These are phyloP conservation scores for Barnettozyma botsteinii DNA, from an alignment of 805 yeast genomes.

Conservation along the genomic window DNA sequence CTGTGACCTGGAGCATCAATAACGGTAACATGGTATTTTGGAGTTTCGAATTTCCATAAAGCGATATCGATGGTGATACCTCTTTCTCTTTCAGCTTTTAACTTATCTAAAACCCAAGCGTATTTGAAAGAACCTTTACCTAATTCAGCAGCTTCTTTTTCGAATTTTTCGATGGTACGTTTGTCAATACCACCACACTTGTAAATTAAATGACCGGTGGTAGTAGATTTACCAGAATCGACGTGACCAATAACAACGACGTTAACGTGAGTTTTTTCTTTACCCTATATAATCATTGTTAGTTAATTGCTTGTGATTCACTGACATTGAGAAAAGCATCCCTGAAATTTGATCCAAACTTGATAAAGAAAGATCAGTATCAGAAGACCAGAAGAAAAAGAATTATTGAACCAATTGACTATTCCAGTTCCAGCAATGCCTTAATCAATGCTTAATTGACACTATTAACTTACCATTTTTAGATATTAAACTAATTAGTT, in stretches of 20 bases:
- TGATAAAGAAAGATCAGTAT: background rate
- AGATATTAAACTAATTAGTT: slow-evolving; percentile 1
- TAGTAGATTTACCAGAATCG: slow-evolving; percentile 98
- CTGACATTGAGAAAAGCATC: too few relatives aligned
- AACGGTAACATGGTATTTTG: slow-evolving; percentile 88
- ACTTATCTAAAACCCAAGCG: slow-evolving; percentile 96
- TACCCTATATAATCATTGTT: slow-evolving; percentile 5
- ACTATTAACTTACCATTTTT: slow-evolving; percentile 6
- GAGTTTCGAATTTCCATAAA: slow-evolving; percentile 94
- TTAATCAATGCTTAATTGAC: too few relatives aligned
- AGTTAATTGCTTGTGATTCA: background rate
- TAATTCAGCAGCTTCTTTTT: slow-evolving; percentile 96
- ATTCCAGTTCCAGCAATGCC: too few relatives aligned
- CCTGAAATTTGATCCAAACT: background rate
- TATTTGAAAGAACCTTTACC: slow-evolving; percentile 96
- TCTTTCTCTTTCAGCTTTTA: slow-evolving; percentile 96
- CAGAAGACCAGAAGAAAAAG: too few relatives aligned
- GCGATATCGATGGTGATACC: slow-evolving; percentile 96
- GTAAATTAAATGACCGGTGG: slow-evolving; percentile 98
- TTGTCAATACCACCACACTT: slow-evolving; percentile 99
- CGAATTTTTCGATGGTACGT: slow-evolving; percentile 98
- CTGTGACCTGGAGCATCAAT: slow-evolving; percentile 96
- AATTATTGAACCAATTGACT: too few relatives aligned
- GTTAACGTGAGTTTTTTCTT: slow-evolving; percentile 73
- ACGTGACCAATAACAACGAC: slow-evolving; percentile 99